Base-by-base conservation (phyloP, 2,329 filamentous ascomycete genomes). In the Ascochyta pisi region DNA sequence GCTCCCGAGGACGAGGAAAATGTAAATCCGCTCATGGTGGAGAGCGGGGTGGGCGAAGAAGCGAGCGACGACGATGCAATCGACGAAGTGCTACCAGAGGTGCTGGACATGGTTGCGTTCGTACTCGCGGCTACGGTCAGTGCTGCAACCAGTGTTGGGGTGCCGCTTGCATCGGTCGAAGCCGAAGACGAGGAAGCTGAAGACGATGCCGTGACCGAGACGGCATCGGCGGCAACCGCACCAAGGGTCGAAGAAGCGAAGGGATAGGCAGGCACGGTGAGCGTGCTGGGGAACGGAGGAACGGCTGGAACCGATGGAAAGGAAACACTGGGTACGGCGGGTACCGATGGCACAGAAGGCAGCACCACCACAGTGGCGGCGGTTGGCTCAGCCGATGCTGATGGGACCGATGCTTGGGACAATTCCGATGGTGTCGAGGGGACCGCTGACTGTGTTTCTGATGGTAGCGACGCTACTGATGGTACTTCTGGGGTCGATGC, bases 181-280 rank as follows among this genome's bases (percentile, higher is more conserved):
- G 54, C 48, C 19, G 51, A 42, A 24, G 63, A 49, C 26, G 64
- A 54, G 19, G 19, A 19, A 19, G 54, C 48, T 23, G 51, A 42
- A 24, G 63, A 49, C 26, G 64, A 54, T 22, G 31, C 16, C 12
- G 60, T 52, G 19, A 46, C 39, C 3, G 44, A 29, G 22, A 52
- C 50, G 7, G 60, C 57, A 33, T 48, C 57, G 10, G 44, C 42
- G 5, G 44, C 38, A n/a, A 50, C 54, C 19, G 42, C 57, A 29
- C 62, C 51, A 8, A 60, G 57, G 35, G n/a, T 46, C 31, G 61
- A 62, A n/a, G 72, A 66, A 22, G 70, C 62, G 39, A 58, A 75
- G 27, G 73, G 74, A 50, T 71, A 75, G 6, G 69, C 62, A 13
- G 72, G 72, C 2, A 76, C 73, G 2, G 67, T 61, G 31, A 76